phyloP scores from a whole-genome alignment of 495 filamentous ascomycete genomes.

The Pseudomonodictys pantanalensis region DNA sequence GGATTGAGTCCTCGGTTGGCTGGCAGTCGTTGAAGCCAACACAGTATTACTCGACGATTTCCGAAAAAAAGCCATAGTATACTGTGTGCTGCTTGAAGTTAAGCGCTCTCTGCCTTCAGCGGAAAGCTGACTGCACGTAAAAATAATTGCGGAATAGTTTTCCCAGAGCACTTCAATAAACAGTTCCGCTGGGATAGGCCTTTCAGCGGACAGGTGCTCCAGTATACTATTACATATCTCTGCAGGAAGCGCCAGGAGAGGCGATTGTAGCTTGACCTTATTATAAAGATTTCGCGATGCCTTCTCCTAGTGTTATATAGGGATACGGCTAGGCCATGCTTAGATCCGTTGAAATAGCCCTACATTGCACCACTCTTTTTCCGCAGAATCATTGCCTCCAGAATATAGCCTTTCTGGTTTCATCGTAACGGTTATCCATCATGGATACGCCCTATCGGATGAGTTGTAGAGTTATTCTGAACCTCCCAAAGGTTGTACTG shows the following conservation, averaged over 20 bases:
- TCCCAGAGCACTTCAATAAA: background rate
- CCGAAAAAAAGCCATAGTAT: background rate
- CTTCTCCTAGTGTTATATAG: background rate
- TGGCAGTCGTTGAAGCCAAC: too few relatives aligned
- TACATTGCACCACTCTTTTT: too few relatives aligned
- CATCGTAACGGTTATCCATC: too few relatives aligned
- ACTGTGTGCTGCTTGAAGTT: conserved; percentile 3
- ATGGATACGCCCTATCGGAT: too few relatives aligned
- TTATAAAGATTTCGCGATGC: background rate
- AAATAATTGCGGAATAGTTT: conserved; percentile 8
- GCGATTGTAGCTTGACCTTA: background rate
- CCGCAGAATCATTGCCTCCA: too few relatives aligned
- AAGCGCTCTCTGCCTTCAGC: conserved; percentile 6
- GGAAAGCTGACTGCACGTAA: conserved; percentile 21
- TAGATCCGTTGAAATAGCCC: too few relatives aligned
- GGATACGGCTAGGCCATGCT: conserved; percentile 1
- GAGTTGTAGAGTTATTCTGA: too few relatives aligned
- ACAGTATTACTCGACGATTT: too few relatives aligned
- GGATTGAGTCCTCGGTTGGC: too few relatives aligned
- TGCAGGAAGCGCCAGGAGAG: conserved; percentile 4
- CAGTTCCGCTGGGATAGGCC: background rate
- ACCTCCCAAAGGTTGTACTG: too few relatives aligned
- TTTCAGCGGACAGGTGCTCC: background rate
- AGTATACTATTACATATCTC: conserved; percentile 15
- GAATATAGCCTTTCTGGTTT: too few relatives aligned